Percentiles rank a stretch among this genome's conserved stretches.
These are phyloP conservation scores for Cadophora sp. DNA, from an alignment of 2,329 filamentous ascomycete genomes.

Conservation along the genomic window DNA sequence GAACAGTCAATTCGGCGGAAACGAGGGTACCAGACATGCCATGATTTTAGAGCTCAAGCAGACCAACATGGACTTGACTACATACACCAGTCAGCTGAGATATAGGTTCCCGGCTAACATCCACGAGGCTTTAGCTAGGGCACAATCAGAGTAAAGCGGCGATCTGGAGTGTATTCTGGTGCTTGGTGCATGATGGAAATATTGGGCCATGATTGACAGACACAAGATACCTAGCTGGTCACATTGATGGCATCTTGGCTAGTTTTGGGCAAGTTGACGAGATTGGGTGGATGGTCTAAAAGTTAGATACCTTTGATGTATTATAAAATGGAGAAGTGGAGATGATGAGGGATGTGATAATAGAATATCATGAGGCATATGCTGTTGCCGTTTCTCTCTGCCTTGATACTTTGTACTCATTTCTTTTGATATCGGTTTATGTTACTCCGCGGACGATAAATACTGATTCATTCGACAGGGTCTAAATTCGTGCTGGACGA, in stretches of 20 bases:
- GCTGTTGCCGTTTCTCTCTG: not conserved
- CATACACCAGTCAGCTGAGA: conserved; percentile 90
- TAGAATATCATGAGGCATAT: conserved; percentile 1
- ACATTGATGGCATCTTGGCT: conserved; percentile 15
- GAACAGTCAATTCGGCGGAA: conserved; percentile 75
- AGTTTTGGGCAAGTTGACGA: conserved; percentile 5
- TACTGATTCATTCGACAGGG: too few species aligned
- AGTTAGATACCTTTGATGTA: conserved; percentile 25
- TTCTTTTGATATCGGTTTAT: not conserved
- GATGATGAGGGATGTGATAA: conserved; percentile 12
- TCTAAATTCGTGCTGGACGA: too few species aligned
- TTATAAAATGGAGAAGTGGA: conserved; percentile 17
- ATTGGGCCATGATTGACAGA: conserved; percentile 3
- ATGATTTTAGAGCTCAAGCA: conserved; percentile 76
- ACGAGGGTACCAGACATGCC: conserved; percentile 66
- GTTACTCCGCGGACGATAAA: too few species aligned
- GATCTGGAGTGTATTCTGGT: not conserved
- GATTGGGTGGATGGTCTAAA: conserved; percentile 9
- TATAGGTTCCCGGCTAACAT: conserved; percentile 88
- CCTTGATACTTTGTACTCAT: not conserved
- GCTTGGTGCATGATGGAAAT: not conserved
- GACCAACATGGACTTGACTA: conserved; percentile 88
- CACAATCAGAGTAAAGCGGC: conserved; percentile 47
- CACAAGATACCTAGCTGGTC: not conserved
- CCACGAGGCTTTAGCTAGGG: conserved; percentile 86